Conservation (phyloP, 2,329 filamentous ascomycete genomes). For the Thermothelomyces thermophilus region DNA sequence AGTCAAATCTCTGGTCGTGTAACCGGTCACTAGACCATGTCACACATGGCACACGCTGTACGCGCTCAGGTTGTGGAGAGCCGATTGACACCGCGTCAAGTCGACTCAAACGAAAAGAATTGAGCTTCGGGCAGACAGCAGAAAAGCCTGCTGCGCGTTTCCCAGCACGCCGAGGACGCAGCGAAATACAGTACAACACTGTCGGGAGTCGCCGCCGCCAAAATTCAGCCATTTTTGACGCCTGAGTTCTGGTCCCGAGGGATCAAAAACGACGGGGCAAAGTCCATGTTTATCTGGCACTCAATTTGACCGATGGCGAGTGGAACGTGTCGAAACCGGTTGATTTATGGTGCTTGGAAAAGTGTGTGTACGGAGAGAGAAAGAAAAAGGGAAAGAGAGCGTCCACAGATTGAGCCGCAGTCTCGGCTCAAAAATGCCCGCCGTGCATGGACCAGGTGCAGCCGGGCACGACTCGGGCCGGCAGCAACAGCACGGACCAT, state of each 20-base stretch:
- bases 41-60: background rate
- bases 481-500: slow-evolving; percentile 1
- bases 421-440: background rate
- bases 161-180: background rate
- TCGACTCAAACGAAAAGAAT: background rate
- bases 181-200: background rate
- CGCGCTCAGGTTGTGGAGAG: background rate
- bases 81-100: background rate
- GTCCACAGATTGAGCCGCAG: background rate
- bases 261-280: background rate
- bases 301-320: slow-evolving; percentile 19
- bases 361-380: slow-evolving; percentile 18
- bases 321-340: slow-evolving; percentile 17
- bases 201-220: slow-evolving; percentile 15
- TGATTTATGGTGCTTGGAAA: slow-evolving; percentile 21
- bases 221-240: slow-evolving; percentile 6
- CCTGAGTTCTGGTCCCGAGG: slow-evolving; percentile 8
- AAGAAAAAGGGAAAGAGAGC: slow-evolving; percentile 1
- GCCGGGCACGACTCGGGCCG: slow-evolving; percentile 10
- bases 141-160: no score
- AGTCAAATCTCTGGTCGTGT: no score
- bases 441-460: background rate
- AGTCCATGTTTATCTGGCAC: slow-evolving; percentile 17
- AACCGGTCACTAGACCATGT: no score
- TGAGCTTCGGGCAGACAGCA: no score